Conservation (phyloP, 2,329 filamentous ascomycete species). For the Aspergillus pseudoterreus region DNA sequence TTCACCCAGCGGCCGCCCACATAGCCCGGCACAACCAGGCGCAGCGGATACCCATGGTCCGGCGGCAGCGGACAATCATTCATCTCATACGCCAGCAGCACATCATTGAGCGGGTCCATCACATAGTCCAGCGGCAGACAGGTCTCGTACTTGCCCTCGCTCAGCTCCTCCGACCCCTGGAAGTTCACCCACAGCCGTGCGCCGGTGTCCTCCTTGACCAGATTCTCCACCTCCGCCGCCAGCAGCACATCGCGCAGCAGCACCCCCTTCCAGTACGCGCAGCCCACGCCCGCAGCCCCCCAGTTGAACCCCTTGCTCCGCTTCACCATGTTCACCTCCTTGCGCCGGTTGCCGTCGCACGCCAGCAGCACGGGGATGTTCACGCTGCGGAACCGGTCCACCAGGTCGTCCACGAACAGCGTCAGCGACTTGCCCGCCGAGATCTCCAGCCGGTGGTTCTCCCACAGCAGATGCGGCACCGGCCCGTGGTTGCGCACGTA, state of each 20-base stretch:
- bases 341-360: constrained; percentile 51
- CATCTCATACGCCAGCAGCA: constrained; percentile 45
- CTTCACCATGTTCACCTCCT: constrained; percentile 51
- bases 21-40: constrained; percentile 42
- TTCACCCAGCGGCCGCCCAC: constrained; percentile 42
- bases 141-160: constrained; percentile 48
- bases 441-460: constrained; percentile 48
- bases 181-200: constrained; percentile 47
- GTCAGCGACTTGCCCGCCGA: constrained; percentile 33
- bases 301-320: constrained; percentile 50
- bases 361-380: constrained; percentile 49
- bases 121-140: constrained; percentile 48
- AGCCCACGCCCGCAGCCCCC: constrained; percentile 45
- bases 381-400: constrained; percentile 40
- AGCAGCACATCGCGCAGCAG: constrained; percentile 45
- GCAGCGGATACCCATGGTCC: constrained; percentile 43
- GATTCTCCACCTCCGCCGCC: constrained; percentile 35
- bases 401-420: constrained; percentile 47
- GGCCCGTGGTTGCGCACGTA: constrained; percentile 55
- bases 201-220: constrained; percentile 7
- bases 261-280: constrained; percentile 51
- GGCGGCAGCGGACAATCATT: constrained; percentile 38
- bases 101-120: constrained; percentile 47
- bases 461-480: constrained; percentile 50
- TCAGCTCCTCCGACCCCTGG: constrained; percentile 47